Evolutionary conservation across 345 rosid species (phyloP), one percentile per base, ranked within the genome.

Genomic region (Syzygium grande): DNA sequence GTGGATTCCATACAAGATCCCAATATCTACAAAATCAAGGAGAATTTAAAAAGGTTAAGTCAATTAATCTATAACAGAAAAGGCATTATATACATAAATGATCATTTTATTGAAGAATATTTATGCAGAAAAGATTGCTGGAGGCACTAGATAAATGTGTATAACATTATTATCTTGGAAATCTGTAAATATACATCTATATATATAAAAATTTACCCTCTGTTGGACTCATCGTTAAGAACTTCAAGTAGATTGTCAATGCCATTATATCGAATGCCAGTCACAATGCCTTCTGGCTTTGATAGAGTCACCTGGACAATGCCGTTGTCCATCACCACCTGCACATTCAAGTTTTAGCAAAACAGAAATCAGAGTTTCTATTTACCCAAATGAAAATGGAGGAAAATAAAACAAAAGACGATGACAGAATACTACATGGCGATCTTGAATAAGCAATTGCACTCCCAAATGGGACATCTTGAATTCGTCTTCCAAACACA

Each of bases 261-360:
- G 91, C 92, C 95, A 88, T 91, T 91, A 46, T 91, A 97, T 56
- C 86, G 93, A 27, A 97, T 93, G 51, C 98, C 95, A 0, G 97
- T 94, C 61, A 97, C 96, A 17, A 95, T 94, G 86, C 98, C 98
- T 6, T 87, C 96, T 5, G 99, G 99, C 68, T 94, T 95, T 2
- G 98, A 96, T 51, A 96, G 89, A 5, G 96, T 94, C 52, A 97
- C 93, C 89, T 92, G 94, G 29, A 96, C 88, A 54, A 95, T 87
- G 77, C 99, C 98, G 89, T 97, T 97, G 85, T 95, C 98, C 94
- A 97, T 89, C 90, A 92, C 90, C 92, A 96, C 98, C 99, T 97
- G 87, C 92, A 90, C 85, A 85, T 30, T 38, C 83, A 38, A 38
- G 83, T 73, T 38, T 73, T 6, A 73, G 80, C 80, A 34, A 34